Base-by-base conservation (phyloP, 345 rosid species). In the Eucalyptus paniculata region DNA sequence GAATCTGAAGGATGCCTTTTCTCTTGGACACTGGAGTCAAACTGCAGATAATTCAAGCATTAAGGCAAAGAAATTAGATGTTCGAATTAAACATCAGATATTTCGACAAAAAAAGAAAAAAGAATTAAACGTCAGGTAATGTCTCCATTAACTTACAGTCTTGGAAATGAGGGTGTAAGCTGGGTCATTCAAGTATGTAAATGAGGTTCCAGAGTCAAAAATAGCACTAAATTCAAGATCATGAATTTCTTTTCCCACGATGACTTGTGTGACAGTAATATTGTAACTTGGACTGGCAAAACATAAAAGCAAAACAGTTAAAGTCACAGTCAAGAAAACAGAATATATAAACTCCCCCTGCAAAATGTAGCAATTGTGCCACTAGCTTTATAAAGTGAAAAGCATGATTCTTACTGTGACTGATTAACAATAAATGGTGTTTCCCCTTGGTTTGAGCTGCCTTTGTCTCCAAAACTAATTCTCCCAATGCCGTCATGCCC, bases 171-270 rank as follows among this genome's bases (percentile, higher is more conserved):
- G 91, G 6, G 96, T 92, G 92, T 96, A 98, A 56, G 98, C 95
- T 18, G 95, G 97, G 90, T 95, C 94, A 34, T 94, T 97, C 91
- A 98, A 93, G 90, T 95, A 96, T 17, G 99, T 97, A 88, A 96
- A 97, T 9, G 99, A 96, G 89, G 99, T 97, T n/a, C 99, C 99
- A 4, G 99, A 90, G 93, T 98, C 99, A 85, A 97, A 96, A 91
- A 97, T 95, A 91, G 99, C 96, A 92, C 87, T 69, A 65, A 96
- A 95, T 37, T 95, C 95, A 87, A 95, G 91, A 95, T 96, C 92
- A 3, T 47, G 67, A 15, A 92, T 89, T 32, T 91, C 93, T 81
- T 93, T 96, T 88, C 94, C 99, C 44, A 97, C 93, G n/a, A 12
- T 92, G 85, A 94, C 90, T 91, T 93, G 94, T 69, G 94, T 93